phyloP scores from a whole-genome alignment of 371 early-diverging fungal genomes.

The Saksenaea oblongispora region DNA sequence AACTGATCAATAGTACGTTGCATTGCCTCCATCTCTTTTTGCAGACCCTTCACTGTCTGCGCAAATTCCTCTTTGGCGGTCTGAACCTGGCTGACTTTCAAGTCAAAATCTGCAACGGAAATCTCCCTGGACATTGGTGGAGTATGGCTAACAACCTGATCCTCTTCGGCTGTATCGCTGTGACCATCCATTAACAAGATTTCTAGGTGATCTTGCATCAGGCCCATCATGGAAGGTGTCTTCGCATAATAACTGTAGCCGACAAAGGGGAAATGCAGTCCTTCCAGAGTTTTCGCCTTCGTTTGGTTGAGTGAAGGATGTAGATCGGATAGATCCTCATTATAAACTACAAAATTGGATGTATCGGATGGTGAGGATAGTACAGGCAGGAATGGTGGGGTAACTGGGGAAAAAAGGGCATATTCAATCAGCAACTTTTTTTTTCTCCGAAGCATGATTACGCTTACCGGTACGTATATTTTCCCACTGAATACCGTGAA shows the following conservation, averaged over 20 bases:
- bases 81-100: neutral
- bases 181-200: neutral
- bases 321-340: conserved; percentile 53
- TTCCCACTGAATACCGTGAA: conserved; percentile 78
- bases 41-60: neutral
- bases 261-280: conserved; percentile 81
- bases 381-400: conserved; percentile 84
- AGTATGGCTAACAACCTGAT: neutral
- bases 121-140: neutral
- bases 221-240: neutral
- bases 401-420: conserved; percentile 26
- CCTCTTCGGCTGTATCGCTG: neutral
- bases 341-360: conserved; percentile 79
- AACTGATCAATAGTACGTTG: neutral
- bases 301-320: conserved; percentile 27
- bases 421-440: neutral
- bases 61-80: neutral
- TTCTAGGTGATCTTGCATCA: neutral
- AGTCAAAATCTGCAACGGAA: neutral
- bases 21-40: neutral
- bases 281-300: conserved; percentile 40
- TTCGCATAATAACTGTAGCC: conserved; percentile 71
- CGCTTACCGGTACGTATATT: conserved; percentile 51
- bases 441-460: neutral
- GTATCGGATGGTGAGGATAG: conserved; percentile 84